A percentile compares a stretch with the other conserved stretches of the same genome.
These are phyloP conservation scores for Amoebophrya sp. DNA, from an alignment of 169 alveolate genomes.

Conservation along the genomic window DNA sequence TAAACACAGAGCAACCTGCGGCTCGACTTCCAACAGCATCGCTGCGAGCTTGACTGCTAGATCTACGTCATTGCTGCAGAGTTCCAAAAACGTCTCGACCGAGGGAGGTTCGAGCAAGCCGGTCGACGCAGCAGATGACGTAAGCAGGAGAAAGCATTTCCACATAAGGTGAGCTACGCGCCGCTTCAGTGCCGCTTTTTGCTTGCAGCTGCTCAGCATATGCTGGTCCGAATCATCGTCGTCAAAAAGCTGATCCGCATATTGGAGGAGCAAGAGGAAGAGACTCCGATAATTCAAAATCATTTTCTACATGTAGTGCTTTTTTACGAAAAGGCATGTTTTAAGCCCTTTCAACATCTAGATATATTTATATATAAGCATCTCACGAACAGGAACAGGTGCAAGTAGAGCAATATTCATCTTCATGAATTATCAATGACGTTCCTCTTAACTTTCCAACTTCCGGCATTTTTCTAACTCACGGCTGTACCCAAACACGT, in stretches of 20 bases:
- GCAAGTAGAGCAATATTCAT: no score
- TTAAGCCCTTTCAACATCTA: no score
- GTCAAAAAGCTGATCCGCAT: background rate
- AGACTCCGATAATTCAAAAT: no score
- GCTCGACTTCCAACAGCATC: background rate
- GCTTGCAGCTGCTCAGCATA: background rate
- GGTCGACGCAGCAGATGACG: background rate
- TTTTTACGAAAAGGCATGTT: no score
- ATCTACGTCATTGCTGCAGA: background rate
- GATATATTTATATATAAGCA: no score
- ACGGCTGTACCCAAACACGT: background rate
- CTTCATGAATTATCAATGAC: no score
- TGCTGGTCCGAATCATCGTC: background rate
- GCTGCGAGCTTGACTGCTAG: background rate
- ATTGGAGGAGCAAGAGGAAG: no score
- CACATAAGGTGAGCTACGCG: background rate
- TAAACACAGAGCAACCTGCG: background rate
- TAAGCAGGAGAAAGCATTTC: background rate
- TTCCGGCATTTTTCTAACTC: background rate
- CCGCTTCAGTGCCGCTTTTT: background rate
- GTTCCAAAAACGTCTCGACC: background rate
- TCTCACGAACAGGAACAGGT: no score
- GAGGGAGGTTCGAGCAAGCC: background rate
- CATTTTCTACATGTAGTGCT: no score
- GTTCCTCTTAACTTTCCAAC: background rate